These are phyloP conservation scores for Neurospora intermedia DNA, from an alignment of 495 filamentous ascomycete genomes.

Conservation along the genomic window DNA sequence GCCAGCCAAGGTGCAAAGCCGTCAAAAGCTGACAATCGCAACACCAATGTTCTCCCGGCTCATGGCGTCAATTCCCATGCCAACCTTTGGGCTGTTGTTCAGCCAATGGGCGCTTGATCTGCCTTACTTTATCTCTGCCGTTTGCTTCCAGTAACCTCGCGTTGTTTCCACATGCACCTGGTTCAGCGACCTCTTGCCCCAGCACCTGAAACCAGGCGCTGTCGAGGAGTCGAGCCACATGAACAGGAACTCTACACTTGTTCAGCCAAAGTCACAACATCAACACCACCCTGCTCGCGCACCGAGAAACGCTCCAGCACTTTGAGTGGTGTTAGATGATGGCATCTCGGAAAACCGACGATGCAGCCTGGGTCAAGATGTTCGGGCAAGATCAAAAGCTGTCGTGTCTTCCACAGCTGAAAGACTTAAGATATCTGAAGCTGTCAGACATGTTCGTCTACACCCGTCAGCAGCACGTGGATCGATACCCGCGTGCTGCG, in stretches of 20 bases:
- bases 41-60: too few relatives aligned
- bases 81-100: too few relatives aligned
- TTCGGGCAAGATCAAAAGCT: not conserved
- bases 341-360: not conserved
- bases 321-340: not conserved
- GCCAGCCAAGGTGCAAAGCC: too few relatives aligned
- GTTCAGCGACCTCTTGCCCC: too few relatives aligned
- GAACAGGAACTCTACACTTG: too few relatives aligned
- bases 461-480: not conserved
- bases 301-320: not conserved
- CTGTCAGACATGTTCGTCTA: not conserved
- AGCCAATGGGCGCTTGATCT: too few relatives aligned
- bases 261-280: not conserved
- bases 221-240: too few relatives aligned
- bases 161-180: too few relatives aligned
- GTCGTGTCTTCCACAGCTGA: not conserved
- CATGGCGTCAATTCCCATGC: too few relatives aligned
- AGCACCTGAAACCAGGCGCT: not conserved
- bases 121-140: too few relatives aligned
- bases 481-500: not conserved
- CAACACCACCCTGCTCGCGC: not conserved
- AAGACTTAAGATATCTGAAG: not conserved
- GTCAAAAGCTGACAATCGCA: too few relatives aligned
- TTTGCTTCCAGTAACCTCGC: too few relatives aligned
- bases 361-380: not conserved